Evolutionary conservation across 495 filamentous ascomycete genomes (phyloP), one percentile per base, ranked within the genome.

Genomic region (Xylona heveae): DNA sequence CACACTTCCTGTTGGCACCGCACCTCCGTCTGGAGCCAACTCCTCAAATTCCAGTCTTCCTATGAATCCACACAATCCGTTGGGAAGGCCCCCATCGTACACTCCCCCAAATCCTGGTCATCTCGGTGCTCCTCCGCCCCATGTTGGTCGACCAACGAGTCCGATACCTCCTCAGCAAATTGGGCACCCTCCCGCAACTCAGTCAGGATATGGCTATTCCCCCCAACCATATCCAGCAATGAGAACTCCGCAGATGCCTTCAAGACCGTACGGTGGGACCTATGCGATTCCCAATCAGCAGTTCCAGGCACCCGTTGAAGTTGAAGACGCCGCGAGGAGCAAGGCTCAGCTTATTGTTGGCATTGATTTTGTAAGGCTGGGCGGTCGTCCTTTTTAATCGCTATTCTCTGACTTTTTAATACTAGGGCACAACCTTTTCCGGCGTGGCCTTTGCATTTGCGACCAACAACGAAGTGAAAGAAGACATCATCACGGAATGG

Each of bases 281-380:
- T n/a, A n/a, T n/a, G n/a, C n/a, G n/a, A n/a, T n/a, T n/a, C n/a
- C n/a, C n/a, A n/a, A n/a, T n/a, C n/a, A n/a, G n/a, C 55, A 64
- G 16, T 69, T 67, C 43, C 48, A 51, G 35, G 57, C 64, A 30
- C 67, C 68, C 33, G 76, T 74, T 22, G 90, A 94, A 51, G 77
- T 93, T 16, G 83, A 93, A 42, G 82, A 78, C 18, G 75, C 70
- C 34, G 79, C 77, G 44, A 65, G 79, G 45, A 78, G 68, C 48
- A 80, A 78, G 51, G 71, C 75, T 14, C 74, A 79, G 58, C 57
- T 81, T 38, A 81, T 81, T 46, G 74, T 80, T 34, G 74, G 74
- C 34, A 80, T 80, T 45, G 74, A 81, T 45, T 81, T 81, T 58
- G 75, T 81, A 55, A 47, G 75, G 59, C 8, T 5, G 3, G n/a